Conservation (phyloP, 768 basidiomycete genomes). For the Leccinum broughii region DNA sequence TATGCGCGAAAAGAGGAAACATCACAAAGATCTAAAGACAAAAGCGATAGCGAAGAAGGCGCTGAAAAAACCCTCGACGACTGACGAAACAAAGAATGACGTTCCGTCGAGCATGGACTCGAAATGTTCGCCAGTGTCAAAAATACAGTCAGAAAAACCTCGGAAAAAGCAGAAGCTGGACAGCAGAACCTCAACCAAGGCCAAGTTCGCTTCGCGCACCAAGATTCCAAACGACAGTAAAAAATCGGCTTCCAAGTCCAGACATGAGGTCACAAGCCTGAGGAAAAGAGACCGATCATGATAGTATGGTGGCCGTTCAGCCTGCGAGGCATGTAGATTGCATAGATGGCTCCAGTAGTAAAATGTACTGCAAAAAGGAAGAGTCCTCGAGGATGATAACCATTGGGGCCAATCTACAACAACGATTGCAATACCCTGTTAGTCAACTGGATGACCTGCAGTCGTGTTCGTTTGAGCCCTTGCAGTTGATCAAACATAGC, state of each 20-base stretch:
- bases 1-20: conserved; percentile 49
- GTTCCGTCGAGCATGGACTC: not conserved
- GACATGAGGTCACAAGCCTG: not conserved
- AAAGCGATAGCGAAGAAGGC: conserved; percentile 42
- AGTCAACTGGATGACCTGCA: conserved; percentile 66
- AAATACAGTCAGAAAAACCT: conserved; percentile 1
- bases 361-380: conserved; percentile 8
- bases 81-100: not conserved
- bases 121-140: not conserved
- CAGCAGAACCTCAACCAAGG: conserved; percentile 2
- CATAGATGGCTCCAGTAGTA: conserved; percentile 10
- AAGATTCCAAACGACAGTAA: conserved; percentile 1
- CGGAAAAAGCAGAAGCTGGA: conserved; percentile 22
- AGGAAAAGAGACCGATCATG: conserved; percentile 1
- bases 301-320: conserved; percentile 7
- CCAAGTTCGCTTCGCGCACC: not conserved
- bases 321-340: conserved; percentile 3
- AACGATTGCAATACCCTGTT: conserved; percentile 63
- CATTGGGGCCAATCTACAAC: conserved; percentile 33
- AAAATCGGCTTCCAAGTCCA: conserved; percentile 4
- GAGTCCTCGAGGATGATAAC: conserved; percentile 1
- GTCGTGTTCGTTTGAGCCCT: conserved; percentile 4
- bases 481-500: not conserved
- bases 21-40: conserved; percentile 45
- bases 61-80: conserved; percentile 1